Percentiles rank a stretch among this genome's conserved stretches.
Evolutionary conservation across 805 yeast species (phyloP).

Genomic region (Ogataea ganodermae): DNA sequence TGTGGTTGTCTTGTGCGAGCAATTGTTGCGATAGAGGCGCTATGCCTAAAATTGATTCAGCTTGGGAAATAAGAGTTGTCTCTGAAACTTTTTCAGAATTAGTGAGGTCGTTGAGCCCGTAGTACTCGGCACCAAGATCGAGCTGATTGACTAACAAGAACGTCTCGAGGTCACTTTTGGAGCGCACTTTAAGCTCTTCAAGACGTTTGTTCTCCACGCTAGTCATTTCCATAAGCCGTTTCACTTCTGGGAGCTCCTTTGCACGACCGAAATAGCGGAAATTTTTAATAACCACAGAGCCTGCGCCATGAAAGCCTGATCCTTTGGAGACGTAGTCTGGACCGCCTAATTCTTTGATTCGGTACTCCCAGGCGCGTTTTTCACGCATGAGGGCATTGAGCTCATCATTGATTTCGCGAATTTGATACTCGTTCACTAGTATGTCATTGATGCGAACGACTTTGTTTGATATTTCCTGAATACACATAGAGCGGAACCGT

Average conservation of each 20-base stretch:
- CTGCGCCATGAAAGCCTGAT: constrained; percentile 9
- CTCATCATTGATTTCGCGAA: constrained; percentile 74
- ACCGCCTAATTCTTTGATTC: constrained; percentile 71
- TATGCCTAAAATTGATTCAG: constrained; percentile 24
- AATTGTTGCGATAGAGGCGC: constrained; percentile 22
- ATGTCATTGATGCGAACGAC: constrained; percentile 66
- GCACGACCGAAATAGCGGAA: constrained; percentile 84
- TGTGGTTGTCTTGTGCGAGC: constrained; percentile 17
- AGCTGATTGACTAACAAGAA: constrained; percentile 14
- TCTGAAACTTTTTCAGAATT: constrained; percentile 8
- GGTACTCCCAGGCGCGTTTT: constrained; percentile 76
- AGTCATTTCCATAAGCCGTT: constrained; percentile 43
- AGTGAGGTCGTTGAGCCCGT: constrained; percentile 40
- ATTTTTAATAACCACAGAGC: constrained; percentile 43
- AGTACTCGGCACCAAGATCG: constrained; percentile 40
- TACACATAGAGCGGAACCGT: constrained; percentile 62
- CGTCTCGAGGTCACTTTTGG: constrained; percentile 16
- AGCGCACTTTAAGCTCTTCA: constrained; percentile 14
- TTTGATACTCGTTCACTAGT: constrained; percentile 55
- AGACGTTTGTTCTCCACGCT: constrained; percentile 24
- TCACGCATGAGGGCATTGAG: constrained; percentile 68
- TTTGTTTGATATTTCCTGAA: constrained; percentile 63
- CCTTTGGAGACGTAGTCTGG: constrained; percentile 52
- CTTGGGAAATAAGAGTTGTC: constrained; percentile 15
- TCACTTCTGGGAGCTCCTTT: constrained; percentile 73